Evolutionary conservation across 176 grass and related monocot species (phyloP).

Genomic region (Microstegium vimineum): DNA sequence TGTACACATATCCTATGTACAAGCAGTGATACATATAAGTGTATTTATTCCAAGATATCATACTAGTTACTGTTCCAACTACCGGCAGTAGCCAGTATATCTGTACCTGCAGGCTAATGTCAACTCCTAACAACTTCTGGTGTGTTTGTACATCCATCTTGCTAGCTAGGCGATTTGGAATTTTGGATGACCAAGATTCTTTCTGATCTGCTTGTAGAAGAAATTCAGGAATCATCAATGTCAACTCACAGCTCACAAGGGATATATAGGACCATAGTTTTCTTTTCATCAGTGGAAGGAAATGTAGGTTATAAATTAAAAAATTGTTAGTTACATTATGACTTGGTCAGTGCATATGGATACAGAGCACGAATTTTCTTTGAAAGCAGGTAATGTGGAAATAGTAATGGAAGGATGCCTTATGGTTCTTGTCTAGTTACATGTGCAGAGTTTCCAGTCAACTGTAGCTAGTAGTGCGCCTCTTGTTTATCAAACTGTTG

Average conservation of each 20-base stretch:
- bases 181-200: neutral
- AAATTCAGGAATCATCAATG: neutral
- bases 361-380: neutral
- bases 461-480: neutral
- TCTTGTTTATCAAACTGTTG: slow-evolving; percentile 2
- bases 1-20: neutral
- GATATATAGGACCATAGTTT: no score
- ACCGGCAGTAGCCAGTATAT: neutral
- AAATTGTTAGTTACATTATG: neutral
- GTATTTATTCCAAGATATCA: neutral
- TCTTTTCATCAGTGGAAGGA: no score
- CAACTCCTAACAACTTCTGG: neutral
- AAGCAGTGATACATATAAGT: neutral
- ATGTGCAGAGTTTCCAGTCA: neutral
- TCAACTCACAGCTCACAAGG: neutral
- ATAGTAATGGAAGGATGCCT: neutral
- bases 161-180: neutral
- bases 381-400: neutral
- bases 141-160: neutral
- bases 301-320: neutral
- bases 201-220: neutral
- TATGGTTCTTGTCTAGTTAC: neutral
- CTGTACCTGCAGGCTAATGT: neutral
- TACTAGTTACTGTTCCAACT: neutral
- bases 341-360: neutral